Evolutionary conservation across 148 eudicot species (phyloP).

Genomic region (Polygonum maritimum): DNA sequence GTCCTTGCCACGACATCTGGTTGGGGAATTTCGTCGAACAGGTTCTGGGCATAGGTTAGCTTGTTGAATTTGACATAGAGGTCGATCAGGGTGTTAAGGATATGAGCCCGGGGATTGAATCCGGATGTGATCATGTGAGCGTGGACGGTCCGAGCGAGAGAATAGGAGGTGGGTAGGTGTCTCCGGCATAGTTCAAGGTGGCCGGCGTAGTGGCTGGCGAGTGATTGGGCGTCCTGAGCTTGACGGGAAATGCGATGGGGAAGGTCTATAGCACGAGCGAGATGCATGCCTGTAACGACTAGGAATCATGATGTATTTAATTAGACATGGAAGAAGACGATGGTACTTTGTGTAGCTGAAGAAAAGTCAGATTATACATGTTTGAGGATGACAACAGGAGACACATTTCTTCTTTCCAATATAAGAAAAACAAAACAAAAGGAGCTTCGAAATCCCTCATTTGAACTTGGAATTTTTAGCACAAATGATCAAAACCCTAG

Average conservation of each 20-base stretch:
- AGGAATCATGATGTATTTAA: constrained; percentile 1
- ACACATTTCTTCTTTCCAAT: too few relatives aligned
- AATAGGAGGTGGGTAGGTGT: constrained; percentile 27
- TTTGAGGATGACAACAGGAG: too few relatives aligned
- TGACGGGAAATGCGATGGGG: neutral
- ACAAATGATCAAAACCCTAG: too few relatives aligned
- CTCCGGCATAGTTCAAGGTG: constrained; percentile 50
- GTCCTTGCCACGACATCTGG: constrained; percentile 49
- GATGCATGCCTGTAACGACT: constrained; percentile 12
- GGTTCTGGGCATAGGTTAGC: constrained; percentile 33
- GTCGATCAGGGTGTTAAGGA: constrained; percentile 41
- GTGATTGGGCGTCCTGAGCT: constrained; percentile 22
- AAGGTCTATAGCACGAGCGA: neutral
- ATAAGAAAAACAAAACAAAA: too few relatives aligned
- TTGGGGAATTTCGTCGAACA: constrained; percentile 52
- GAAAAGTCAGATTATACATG: too few relatives aligned
- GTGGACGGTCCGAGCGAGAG: constrained; percentile 41
- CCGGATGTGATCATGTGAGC: constrained; percentile 69
- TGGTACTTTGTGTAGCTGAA: too few relatives aligned
- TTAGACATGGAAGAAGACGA: too few relatives aligned
- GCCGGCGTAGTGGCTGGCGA: constrained; percentile 51
- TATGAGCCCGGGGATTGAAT: constrained; percentile 55
- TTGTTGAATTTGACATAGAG: constrained; percentile 35
- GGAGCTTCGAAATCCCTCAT: too few relatives aligned
- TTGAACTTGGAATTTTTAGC: too few relatives aligned